A percentile compares a stretch with the other conserved stretches of the same genome.
These are phyloP conservation scores for Citrus medica DNA, from an alignment of 345 rosid species.

Conservation along the genomic window DNA sequence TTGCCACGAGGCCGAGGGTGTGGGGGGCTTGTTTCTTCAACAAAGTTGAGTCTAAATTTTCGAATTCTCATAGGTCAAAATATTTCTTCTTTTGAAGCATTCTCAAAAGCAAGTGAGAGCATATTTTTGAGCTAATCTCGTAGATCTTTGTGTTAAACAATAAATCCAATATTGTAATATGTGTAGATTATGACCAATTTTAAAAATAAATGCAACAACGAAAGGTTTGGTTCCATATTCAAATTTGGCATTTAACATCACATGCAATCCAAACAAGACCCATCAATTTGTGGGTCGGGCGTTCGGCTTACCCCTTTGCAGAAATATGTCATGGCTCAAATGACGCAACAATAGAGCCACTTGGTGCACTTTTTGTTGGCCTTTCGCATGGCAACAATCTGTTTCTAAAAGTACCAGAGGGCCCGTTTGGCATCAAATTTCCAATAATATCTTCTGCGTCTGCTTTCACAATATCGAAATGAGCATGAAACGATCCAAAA, in stretches of 20 bases:
- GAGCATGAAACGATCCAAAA: slow-evolving; percentile 2
- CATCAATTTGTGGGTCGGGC: not conserved
- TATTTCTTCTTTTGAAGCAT: too few species aligned
- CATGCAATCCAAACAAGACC: not conserved
- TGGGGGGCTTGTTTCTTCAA: too few species aligned
- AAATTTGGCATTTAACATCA: not conserved
- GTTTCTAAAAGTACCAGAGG: slow-evolving; percentile 12
- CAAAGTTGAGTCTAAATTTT: too few species aligned
- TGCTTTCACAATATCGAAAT: not conserved
- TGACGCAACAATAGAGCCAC: slow-evolving; percentile 4
- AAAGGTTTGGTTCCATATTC: not conserved
- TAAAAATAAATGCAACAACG: too few species aligned
- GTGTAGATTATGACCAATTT: too few species aligned
- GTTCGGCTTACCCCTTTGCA: not conserved
- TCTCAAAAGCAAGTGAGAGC: too few species aligned
- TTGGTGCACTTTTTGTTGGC: slow-evolving; percentile 30
- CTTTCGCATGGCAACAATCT: slow-evolving; percentile 26
- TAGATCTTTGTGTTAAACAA: too few species aligned
- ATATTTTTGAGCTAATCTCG: too few species aligned
- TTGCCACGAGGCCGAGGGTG: not conserved
- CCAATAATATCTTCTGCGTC: not conserved
- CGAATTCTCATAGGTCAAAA: too few species aligned
- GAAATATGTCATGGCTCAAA: not conserved
- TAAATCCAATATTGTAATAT: too few species aligned
- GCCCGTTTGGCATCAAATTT: slow-evolving; percentile 14